Percentiles rank a stretch among this genome's conserved stretches.
These are phyloP conservation scores for Ganoderma lucidum DNA, from an alignment of 1,284 basidiomycete genomes.

Conservation along the genomic window DNA sequence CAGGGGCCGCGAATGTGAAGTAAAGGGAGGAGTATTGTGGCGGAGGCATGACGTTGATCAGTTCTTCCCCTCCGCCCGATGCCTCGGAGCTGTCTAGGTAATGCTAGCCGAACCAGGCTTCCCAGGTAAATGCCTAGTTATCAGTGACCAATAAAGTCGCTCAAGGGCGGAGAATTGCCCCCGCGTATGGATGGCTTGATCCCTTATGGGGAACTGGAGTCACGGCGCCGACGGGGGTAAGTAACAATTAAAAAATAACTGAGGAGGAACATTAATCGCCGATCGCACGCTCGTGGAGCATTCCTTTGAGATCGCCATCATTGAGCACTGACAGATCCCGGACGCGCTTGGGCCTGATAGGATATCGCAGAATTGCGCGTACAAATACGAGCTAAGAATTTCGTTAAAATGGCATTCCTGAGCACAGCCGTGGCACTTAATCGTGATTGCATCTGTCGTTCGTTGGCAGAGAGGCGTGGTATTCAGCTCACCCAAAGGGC, in stretches of 20 bases:
- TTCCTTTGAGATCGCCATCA: not conserved
- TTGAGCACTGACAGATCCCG: not conserved
- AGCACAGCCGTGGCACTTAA: not conserved
- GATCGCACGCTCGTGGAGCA: not conserved
- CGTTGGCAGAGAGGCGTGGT: not conserved
- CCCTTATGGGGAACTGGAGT: not conserved
- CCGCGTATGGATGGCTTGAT: not conserved
- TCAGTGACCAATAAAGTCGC: not conserved
- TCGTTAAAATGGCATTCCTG: not conserved
- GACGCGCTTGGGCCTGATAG: not conserved
- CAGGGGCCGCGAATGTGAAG: not conserved
- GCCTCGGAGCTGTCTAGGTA: not conserved
- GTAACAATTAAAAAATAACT: not conserved
- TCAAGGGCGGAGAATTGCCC: not conserved
- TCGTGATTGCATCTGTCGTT: not conserved
- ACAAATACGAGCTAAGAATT: not conserved
- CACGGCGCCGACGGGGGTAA: not conserved
- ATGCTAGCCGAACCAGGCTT: not conserved
- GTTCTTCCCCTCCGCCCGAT: not conserved
- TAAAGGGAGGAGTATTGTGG: not conserved
- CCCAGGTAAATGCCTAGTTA: not conserved
- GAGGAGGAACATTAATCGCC: not conserved
- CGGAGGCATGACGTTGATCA: not conserved
- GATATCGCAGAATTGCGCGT: not conserved
- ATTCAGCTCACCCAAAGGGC: not conserved